Base-by-base conservation (phyloP, 1,139 yeast species). In the Blastobotrys illinoisensis region DNA sequence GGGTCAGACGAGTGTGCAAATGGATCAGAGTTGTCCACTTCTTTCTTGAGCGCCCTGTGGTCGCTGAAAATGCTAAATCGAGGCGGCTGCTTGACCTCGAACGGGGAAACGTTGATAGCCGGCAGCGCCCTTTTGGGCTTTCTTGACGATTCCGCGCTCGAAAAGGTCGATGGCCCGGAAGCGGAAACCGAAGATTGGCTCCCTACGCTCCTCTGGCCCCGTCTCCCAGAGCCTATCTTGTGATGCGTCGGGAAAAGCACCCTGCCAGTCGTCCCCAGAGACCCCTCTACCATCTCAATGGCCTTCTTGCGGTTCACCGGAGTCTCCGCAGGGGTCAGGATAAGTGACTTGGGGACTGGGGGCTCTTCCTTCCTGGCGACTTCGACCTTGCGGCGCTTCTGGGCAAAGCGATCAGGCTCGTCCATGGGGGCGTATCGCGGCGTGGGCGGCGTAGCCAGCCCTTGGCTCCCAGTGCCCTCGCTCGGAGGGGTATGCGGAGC, bases 371-470 rank as follows among this genome's bases (percentile, higher is more conserved):
- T 44, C 46, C 18, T 48, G 47, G 13, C 23, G 49, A 3, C 24
- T 28, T 43, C 49, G 26, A 20, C 21, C 48, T 6, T 28, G 16
- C 40, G 40, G 32, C 52, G 52, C 47, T 53, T 54, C 44, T 56
- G 54, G 18, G 58, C 44, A 49, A 55, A 59, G 49, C 56, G 52
- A 54, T 69, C 67, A 46, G 67, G 67, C 58, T 70, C 73, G 44
- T 66, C 72, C 52, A 70, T 62, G 11, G 73, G 69, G 9, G 70
- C 73, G 56, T 60, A 67, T 20, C 71, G 63, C 11, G 74, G 74
- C 9, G 74, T 71, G 5, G 66, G 62, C 1, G 74, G 74, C 20
- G 72, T 69, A 54, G 61, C 59, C 9, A 60, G 61, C 53, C 52
- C 57, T 44, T 56, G 58, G 53, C 50, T 60, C 46, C 32, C 51